These are phyloP conservation scores for Amanita pseudoporphyria DNA, from an alignment of 768 basidiomycete genomes.

Conservation along the genomic window DNA sequence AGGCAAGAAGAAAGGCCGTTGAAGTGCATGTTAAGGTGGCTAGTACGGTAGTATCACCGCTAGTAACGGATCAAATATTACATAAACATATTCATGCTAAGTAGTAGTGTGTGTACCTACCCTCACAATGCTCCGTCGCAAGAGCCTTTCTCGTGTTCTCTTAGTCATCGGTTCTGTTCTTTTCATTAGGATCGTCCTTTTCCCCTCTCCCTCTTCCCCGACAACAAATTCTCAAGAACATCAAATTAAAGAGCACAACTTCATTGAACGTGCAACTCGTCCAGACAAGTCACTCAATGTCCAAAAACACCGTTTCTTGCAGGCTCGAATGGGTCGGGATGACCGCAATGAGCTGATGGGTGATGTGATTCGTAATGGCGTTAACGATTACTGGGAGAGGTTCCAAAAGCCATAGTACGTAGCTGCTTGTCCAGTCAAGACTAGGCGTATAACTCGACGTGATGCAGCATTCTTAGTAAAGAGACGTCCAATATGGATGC, in stretches of 20 bases:
- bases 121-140: conserved; percentile 36
- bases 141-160: conserved; percentile 33
- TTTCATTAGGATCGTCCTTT: conserved; percentile 29
- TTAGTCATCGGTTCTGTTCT: conserved; percentile 25
- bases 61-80: too few species aligned
- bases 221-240: conserved; percentile 18
- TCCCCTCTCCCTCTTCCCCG: conserved; percentile 21
- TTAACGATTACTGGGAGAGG: conserved; percentile 82
- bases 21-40: not conserved
- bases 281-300: conserved; percentile 79
- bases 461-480: conserved; percentile 56
- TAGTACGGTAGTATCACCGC: too few species aligned
- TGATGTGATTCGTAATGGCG: conserved; percentile 65
- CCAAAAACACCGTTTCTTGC: conserved; percentile 80
- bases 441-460: too few species aligned
- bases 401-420: conserved; percentile 83
- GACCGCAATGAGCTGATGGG: conserved; percentile 74
- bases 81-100: too few species aligned
- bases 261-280: conserved; percentile 44
- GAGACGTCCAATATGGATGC: conserved; percentile 87
- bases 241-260: conserved; percentile 41
- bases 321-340: conserved; percentile 83
- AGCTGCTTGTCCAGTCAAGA: not conserved
- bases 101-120: not conserved
- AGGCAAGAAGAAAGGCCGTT: conserved; percentile 19